Evolutionary conservation across 805 yeast species (phyloP).

Genomic region (Hyphopichia homilentoma): DNA sequence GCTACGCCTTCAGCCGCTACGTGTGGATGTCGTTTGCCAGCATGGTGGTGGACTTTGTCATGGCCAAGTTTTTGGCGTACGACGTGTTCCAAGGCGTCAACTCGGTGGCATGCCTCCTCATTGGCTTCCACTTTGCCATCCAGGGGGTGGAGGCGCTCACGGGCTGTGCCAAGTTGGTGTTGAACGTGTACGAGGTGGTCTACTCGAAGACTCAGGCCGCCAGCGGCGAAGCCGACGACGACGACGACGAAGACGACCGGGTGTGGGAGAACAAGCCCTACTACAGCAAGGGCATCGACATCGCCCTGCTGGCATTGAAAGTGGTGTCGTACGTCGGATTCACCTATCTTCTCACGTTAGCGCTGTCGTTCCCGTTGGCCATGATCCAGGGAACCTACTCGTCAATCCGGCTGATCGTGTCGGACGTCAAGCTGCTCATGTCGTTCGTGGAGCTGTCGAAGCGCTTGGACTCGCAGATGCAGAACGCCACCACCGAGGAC

Average conservation of each 20-base stretch:
- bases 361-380: slow-evolving; percentile 30
- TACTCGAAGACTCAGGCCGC: slow-evolving; percentile 37
- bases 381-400: slow-evolving; percentile 43
- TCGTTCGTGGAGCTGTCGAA: slow-evolving; percentile 53
- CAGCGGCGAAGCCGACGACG: slow-evolving; percentile 7
- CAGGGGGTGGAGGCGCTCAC: slow-evolving; percentile 52
- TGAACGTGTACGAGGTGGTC: slow-evolving; percentile 55
- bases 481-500: slow-evolving; percentile 60
- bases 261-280: slow-evolving; percentile 70
- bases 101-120: slow-evolving; percentile 56
- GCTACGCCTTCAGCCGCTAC: slow-evolving; percentile 35
- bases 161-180: slow-evolving; percentile 40
- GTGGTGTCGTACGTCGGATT: slow-evolving; percentile 27
- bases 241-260: slow-evolving; percentile 48
- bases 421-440: slow-evolving; percentile 40
- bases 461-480: slow-evolving; percentile 60
- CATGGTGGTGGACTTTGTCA: slow-evolving; percentile 45
- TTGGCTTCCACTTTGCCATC: slow-evolving; percentile 75
- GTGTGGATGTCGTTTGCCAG: slow-evolving; percentile 44
- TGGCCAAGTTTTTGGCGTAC: slow-evolving; percentile 55
- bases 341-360: slow-evolving; percentile 30
- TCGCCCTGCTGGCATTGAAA: slow-evolving; percentile 42
- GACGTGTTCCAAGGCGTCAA: slow-evolving; percentile 48
- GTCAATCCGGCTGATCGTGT: slow-evolving; percentile 28
- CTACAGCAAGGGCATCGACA: slow-evolving; percentile 54